A percentile compares a stretch with the other conserved stretches of the same genome.
phyloP scores from a whole-genome alignment of 2,329 filamentous ascomycete genomes.

The Trichoderma endophyticum region DNA sequence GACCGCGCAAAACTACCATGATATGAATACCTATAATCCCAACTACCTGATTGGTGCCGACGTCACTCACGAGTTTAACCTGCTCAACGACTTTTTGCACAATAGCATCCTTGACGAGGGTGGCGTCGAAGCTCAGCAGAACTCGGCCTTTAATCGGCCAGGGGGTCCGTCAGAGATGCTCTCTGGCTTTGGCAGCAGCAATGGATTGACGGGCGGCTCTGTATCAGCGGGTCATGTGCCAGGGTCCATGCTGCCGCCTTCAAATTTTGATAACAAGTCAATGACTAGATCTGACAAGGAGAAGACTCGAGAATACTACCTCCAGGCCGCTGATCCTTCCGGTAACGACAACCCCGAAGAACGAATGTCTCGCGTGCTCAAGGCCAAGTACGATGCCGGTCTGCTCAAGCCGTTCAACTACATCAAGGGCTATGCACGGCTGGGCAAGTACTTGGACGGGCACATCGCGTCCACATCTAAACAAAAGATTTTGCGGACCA shows the following conservation, averaged over 20 bases:
- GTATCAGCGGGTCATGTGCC: constrained; percentile 25
- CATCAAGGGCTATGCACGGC: constrained; percentile 86
- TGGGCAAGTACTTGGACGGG: constrained; percentile 88
- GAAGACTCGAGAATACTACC: constrained; percentile 84
- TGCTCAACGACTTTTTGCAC: constrained; percentile 94
- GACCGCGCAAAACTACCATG: constrained; percentile 76
- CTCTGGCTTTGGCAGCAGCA: constrained; percentile 44
- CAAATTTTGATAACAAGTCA: constrained; percentile 45
- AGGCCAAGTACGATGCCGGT: constrained; percentile 94
- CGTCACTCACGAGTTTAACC: constrained; percentile 92
- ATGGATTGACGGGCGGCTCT: constrained; percentile 28
- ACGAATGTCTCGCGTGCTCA: constrained; percentile 89
- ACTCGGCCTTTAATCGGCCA: constrained; percentile 40
- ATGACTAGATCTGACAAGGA: constrained; percentile 66
- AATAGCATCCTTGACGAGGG: constrained; percentile 86
- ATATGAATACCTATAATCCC: constrained; percentile 90
- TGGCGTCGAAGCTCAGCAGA: constrained; percentile 58
- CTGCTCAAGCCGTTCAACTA: constrained; percentile 97
- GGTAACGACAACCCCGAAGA: constrained; percentile 84
- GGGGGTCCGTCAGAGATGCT: constrained; percentile 45
- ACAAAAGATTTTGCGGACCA: constrained; percentile 85
- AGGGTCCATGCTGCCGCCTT: constrained; percentile 48
- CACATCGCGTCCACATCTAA: constrained; percentile 80
- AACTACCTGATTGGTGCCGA: constrained; percentile 93
- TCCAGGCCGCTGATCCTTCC: constrained; percentile 92